Evolutionary conservation across 1,139 yeast species (phyloP), one percentile per base, ranked within the genome.

Genomic region (Hanseniaspora uvarum): DNA sequence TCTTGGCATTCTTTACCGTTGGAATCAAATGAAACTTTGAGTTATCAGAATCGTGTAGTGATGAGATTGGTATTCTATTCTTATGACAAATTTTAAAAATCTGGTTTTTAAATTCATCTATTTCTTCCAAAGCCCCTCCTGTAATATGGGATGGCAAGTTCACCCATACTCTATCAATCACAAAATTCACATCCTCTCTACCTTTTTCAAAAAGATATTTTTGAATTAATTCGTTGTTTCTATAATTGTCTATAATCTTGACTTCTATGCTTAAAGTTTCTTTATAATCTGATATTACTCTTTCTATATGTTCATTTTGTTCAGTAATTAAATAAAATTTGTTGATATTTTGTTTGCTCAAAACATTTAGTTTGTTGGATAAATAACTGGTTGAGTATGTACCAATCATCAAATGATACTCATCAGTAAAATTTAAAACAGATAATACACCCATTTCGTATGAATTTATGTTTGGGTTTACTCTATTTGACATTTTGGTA

Each of bases 11-110:
- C 1, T 71, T 69, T 63, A 77, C 78, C 0, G 92, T 79, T 0
- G 96, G 86, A 37, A 87, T 71, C 56, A 88, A 66, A 0, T 94
- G 79, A 65, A 89, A 89, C 0, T 89, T 78, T 55, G 94, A 85
- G 39, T 75, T 72, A 43, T 80, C 80, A 0, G 89, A 81, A 6
- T 79, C 75, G 61, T 87, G 95, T 0, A 85, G 77, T 0, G 84
- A 82, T 63, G 88, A 88, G 40, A 89, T 73, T 0, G 96, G 96
- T 5, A 89, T 83, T 61, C 96, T 75, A 53, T 78, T 70, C 56
- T 72, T 70, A 49, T 66, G 66, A 67, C 96, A 87, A 46, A 63
- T 70, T 0, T 68, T 60, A 58, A 65, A 79, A 12, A 86, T 73
- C 3, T 64, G 61, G 31, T 64, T 59, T 54, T 77, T 58, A 0